Base-by-base conservation (phyloP, 345 rosid species). In the Aquilaria sinensis region DNA sequence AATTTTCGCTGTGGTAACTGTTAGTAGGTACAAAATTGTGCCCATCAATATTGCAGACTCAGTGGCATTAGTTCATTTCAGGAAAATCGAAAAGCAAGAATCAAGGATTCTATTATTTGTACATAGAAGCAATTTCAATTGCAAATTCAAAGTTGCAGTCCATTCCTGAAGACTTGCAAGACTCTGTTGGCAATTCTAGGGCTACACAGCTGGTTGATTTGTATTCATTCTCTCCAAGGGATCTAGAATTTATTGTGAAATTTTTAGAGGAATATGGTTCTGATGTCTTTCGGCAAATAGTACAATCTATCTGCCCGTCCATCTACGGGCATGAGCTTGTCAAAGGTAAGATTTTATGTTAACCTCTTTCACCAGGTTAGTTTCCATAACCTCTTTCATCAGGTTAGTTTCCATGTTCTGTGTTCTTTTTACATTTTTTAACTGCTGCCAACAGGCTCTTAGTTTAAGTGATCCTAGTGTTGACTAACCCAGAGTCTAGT, bases 301-400 rank as follows among this genome's bases (percentile, higher is more conserved):
- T 90, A 70, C 97, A 90, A 59, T 90, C 97, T 34, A 75, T 88
- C 47, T 94, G 99, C 70, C 99, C 99, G 33, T 94, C 97, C 51
- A 94, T 94, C 51, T 90, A 88, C 67, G 99, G 99, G 15, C 97
- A 94, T 72, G 99, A 90, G 77, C 83, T 86, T 72, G 99, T 94
- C 62, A 94, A 94, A 86, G 99, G 99, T 94, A 58, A 55, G 43
- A 49, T 31, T 50, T 29, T 50, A 50, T 31, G 14, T 30, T 37
- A 37, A 37, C 43, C 43, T 3, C 7, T 37, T 9, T 9, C 43
- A 1, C 43, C 43, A 37, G 43, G 37, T 14, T 55, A 31, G 13
- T 5, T 31, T 37, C 13, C 30, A 30, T 10, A 37, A 37, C 43
- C 43, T 3, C 7, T 37, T 9, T 9, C 43, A 1, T 6, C 43